Evolutionary conservation across 805 yeast species (phyloP), one percentile per base, ranked within the genome.

Genomic region (Metahyphopichia silvanorum): DNA sequence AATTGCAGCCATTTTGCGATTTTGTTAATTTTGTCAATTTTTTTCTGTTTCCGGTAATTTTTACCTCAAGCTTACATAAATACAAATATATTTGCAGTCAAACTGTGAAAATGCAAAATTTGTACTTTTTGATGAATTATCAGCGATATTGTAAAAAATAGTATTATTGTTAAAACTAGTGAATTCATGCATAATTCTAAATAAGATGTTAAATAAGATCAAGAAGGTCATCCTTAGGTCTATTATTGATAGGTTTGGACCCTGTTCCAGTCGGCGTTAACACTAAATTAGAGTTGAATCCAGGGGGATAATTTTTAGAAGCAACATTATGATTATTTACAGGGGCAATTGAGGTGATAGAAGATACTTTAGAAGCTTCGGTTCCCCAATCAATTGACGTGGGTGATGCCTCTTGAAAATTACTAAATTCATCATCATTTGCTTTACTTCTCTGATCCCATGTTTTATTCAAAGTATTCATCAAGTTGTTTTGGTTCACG

Each of bases 221-320:
- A 19, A 37, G 27, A 27, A 44, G 30, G 27, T 42, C 49, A 11
- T 25, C 15, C 15, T 13, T 4, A 13, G 16, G 4, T 8, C 12
- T 7, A 27, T 34, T 31, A 21, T 27, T 35, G 31, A 12, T 15
- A 24, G 25, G 18, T 24, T 25, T 21, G 11, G 22, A 11, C n/a
- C 42, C 34, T 6, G 42, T 42, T 11, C 41, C 36, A 25, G 45
- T 42, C 2, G 65, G 64, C 4, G 60, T 48, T 27, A 59, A 43
- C 7, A 56, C 50, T 41, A 51, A 27, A 21, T 42, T 37, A 5
- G 59, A 41, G 27, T 50, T 41, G 33, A 56, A 60, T 2, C 67
- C 67, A 0, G 67, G 67, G 1, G 67, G 67, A 23, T 43, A 51
- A 17, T 43, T 53, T 7, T 44, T 25, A 27, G 31, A 16, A 19